Evolutionary conservation across 768 basidiomycete species (phyloP), one percentile per base, ranked within the genome.

Genomic region (Amanita phalloides): DNA sequence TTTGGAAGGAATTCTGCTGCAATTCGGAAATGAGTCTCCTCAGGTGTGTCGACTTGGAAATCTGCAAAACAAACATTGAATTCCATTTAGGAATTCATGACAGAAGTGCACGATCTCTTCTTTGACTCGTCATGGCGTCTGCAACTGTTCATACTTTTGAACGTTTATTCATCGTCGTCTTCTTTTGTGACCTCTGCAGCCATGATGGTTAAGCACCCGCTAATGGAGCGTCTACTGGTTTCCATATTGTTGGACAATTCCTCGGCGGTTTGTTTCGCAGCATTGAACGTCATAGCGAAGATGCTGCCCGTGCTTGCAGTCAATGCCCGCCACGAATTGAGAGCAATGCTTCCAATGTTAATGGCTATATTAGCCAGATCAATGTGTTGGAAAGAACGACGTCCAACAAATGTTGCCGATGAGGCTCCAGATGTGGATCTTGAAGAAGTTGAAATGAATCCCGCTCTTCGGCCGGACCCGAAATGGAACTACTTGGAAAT

Each of bases 211-310:
- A 62, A 64, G 13, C 85, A 87, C 59, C 74, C 78, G 10, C 72
- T 91, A 48, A 77, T 86, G 68, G 67, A 69, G 21, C 80, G 76
- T 54, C 61, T 92, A n/a, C 62, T 88, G 6, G 63, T 75, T 45
- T 90, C 84, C 3, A 71, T 91, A 23, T 66, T 83, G 26, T 68
- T 90, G 56, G 90, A 92, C 60, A 81, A 78, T 48, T 90, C 87
- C 37, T 79, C 85, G 9, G 87, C 84, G 0, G 68, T 77, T 25
- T 84, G 82, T 57, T 79, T 78, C 2, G 73, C 84, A 47, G 80
- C 74, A 3, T 67, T 90, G 47, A 78, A 76, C 1, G 68, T 84
- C 11, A 61, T 90, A 20, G 77, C 81, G 51, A 89, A 86, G 62
- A 63, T 86, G 7, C 70, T 92, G n/a, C 87, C 88, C 25, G 73